phyloP scores from a whole-genome alignment of 768 basidiomycete species.

The Russula virescens region DNA sequence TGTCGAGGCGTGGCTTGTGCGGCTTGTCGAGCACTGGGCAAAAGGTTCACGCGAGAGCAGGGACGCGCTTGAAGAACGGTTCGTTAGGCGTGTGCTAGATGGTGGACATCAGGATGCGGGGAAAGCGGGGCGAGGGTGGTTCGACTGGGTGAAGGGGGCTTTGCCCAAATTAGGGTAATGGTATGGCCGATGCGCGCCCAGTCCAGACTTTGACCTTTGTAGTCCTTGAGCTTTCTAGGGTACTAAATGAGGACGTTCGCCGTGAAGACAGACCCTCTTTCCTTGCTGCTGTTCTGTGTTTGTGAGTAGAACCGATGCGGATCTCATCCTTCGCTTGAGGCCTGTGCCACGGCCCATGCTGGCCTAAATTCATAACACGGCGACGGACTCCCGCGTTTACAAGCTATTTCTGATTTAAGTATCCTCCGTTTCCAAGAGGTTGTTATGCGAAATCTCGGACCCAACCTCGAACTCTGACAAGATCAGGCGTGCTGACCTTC shows the following conservation, averaged over 20 bases:
- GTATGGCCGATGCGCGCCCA: not conserved
- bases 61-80: slow-evolving; percentile 15
- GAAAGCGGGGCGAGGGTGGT: slow-evolving; percentile 3
- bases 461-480: not conserved
- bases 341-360: not conserved
- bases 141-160: slow-evolving; percentile 3
- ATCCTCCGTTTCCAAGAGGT: slow-evolving; percentile 10
- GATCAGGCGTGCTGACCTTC: slow-evolving; percentile 2
- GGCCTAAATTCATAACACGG: not conserved
- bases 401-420: slow-evolving; percentile 9
- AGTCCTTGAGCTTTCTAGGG: not conserved
- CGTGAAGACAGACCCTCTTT: not conserved
- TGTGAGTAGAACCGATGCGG: slow-evolving; percentile 32
- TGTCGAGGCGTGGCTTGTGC: slow-evolving; percentile 49
- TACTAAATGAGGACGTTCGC: not conserved
- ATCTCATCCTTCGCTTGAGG: slow-evolving; percentile 15
- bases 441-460: not conserved
- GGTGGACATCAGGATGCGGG: not conserved
- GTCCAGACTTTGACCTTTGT: not conserved
- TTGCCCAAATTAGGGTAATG: slow-evolving; percentile 2
- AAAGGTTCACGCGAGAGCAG: slow-evolving; percentile 18
- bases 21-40: slow-evolving; percentile 40
- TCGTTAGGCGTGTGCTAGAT: slow-evolving; percentile 21
- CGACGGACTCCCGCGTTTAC: slow-evolving; percentile 10
- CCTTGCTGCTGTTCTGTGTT: no score